Conservation (phyloP, 371 early-diverging fungal species). For the Lichtheimia ramosa region DNA sequence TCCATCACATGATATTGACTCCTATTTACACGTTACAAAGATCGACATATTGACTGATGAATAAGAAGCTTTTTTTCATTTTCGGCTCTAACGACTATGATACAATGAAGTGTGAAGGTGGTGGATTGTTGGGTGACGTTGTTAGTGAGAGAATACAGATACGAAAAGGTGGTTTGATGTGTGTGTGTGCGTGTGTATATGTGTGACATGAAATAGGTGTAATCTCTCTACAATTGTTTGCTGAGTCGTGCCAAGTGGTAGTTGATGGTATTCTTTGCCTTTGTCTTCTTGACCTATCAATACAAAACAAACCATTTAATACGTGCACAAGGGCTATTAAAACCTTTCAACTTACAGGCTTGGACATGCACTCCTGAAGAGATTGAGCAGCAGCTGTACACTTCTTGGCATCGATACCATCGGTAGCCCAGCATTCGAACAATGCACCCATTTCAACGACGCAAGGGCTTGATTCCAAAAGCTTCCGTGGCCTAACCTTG, state of each 20-base stretch:
- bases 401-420: slow-evolving; percentile 59
- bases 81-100: too few species aligned
- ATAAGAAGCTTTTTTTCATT: too few species aligned
- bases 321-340: neutral
- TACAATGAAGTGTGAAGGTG: too few species aligned
- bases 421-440: slow-evolving; percentile 68
- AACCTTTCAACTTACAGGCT: slow-evolving; percentile 48
- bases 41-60: too few species aligned
- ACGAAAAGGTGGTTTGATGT: neutral
- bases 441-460: slow-evolving; percentile 66
- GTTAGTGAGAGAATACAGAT: too few species aligned
- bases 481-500: slow-evolving; percentile 65
- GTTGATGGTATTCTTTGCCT: slow-evolving; percentile 61
- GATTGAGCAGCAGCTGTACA: slow-evolving; percentile 57
- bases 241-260: slow-evolving; percentile 69
- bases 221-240: slow-evolving; percentile 53
- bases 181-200: neutral
- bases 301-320: neutral
- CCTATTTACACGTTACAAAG: too few species aligned
- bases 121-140: too few species aligned
- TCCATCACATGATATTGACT: too few species aligned
- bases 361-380: slow-evolving; percentile 63
- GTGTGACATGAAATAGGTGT: neutral
- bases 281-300: slow-evolving; percentile 48
- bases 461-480: slow-evolving; percentile 63